phyloP scores from a whole-genome alignment of 306 rosid species.

The Argentina anserina region DNA sequence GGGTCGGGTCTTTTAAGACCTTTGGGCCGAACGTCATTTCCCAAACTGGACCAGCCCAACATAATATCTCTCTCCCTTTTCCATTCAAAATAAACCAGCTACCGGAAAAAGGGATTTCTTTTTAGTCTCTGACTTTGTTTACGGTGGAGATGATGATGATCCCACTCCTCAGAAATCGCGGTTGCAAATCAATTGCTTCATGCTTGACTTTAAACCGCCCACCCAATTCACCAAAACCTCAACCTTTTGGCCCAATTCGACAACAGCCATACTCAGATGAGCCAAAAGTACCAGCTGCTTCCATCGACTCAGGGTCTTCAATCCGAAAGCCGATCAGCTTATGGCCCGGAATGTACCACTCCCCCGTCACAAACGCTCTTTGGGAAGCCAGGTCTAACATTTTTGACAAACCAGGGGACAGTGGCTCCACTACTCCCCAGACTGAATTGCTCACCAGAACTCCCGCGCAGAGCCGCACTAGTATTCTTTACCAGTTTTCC shows the following conservation, averaged over 20 bases:
- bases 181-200: neutral
- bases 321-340: constrained; percentile 58
- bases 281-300: constrained; percentile 7
- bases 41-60: too few relatives aligned
- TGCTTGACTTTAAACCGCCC: neutral
- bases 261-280: constrained; percentile 5
- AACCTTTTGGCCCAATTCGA: neutral
- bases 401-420: constrained; percentile 27
- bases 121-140: too few relatives aligned
- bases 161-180: constrained; percentile 8
- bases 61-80: too few relatives aligned
- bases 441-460: constrained; percentile 29
- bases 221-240: neutral
- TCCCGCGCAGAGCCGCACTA: constrained; percentile 60
- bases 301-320: constrained; percentile 62
- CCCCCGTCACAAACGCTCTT: constrained; percentile 77
- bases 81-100: too few relatives aligned
- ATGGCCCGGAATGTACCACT: constrained; percentile 75
- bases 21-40: too few relatives aligned
- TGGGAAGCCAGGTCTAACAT: constrained; percentile 81
- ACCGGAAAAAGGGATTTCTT: too few relatives aligned
- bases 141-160: too few relatives aligned
- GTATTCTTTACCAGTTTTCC: constrained; percentile 58
- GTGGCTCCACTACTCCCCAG: constrained; percentile 8
- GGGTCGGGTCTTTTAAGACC: too few relatives aligned